phyloP scores from a whole-genome alignment of 2,329 filamentous ascomycete genomes.

The Fusarium dimerum region DNA sequence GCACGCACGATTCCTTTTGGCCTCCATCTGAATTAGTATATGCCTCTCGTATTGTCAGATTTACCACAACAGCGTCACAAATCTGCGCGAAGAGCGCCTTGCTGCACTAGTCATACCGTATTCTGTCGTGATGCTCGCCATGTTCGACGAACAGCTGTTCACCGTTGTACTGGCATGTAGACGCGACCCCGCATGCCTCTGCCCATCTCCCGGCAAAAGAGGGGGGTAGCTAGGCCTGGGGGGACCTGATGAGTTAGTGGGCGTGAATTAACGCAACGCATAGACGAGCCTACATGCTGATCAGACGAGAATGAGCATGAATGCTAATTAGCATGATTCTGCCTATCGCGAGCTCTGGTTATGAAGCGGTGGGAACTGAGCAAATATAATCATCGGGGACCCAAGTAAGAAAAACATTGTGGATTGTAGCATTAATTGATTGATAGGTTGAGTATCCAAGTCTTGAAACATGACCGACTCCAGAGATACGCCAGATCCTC shows the following conservation, averaged over 20 bases:
- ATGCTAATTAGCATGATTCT: slow-evolving; percentile 11
- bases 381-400: slow-evolving; percentile 18
- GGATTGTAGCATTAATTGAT: slow-evolving; percentile 13
- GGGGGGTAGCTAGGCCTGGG: slow-evolving; percentile 17
- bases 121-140: slow-evolving; percentile 23
- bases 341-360: slow-evolving; percentile 11
- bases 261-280: slow-evolving; percentile 19
- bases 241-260: slow-evolving; percentile 17
- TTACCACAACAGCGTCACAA: slow-evolving; percentile 19
- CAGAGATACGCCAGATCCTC: slow-evolving; percentile 26
- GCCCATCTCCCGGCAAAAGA: slow-evolving; percentile 23
- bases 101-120: slow-evolving; percentile 14
- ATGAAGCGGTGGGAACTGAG: slow-evolving; percentile 10
- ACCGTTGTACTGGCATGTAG: slow-evolving; percentile 17
- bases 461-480: slow-evolving; percentile 16
- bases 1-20: slow-evolving; percentile 21
- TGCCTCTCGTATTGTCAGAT: slow-evolving; percentile 18
- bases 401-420: slow-evolving; percentile 5
- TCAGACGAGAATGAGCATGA: slow-evolving; percentile 15
- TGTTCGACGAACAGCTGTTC: slow-evolving; percentile 13
- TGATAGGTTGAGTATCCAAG: slow-evolving; percentile 20
- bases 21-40: slow-evolving; percentile 17
- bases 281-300: slow-evolving; percentile 18
- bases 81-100: slow-evolving; percentile 9
- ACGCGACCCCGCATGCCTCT: slow-evolving; percentile 22